Base-by-base conservation (phyloP, 257 asterid genomes). In the Gentiana dahurica region DNA sequence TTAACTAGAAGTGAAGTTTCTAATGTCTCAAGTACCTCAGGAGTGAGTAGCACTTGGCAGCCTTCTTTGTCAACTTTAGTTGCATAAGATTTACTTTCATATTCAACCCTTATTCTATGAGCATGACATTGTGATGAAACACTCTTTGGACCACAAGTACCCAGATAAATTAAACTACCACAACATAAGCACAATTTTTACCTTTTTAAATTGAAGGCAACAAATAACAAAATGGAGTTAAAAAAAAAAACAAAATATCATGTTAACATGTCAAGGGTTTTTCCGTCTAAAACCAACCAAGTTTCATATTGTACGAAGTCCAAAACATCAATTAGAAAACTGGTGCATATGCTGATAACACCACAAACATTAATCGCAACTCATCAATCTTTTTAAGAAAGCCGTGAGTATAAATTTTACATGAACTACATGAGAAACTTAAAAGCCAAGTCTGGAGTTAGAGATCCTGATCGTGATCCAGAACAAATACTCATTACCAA, bases 41-140 rank as follows among this genome's bases (percentile, higher is more conserved):
- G 94, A 8, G 96, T 91, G 58, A 91, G 83, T 64, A 79, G 77
- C 61, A 91, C 92, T n/a, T 92, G 82, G 8, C 79, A 74, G 33
- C 92, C 85, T 53, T 75, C 92, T 66, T 83, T 81, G 69, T 76
- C 81, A 1, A 96, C 89, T 71, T 68, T 72, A 60, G 72, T 39
- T 56, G 98, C 98, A 68, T 91, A 86, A 60, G 87, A 91, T 70
- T 71, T 81, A 55, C 63, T 62, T 54, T 72, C 89, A 34, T 71
- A 51, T 64, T 87, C 92, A 51, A 76, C 74, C 80, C 89, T 76
- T 72, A 76, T 68, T 72, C 81, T 79, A 70, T 82, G 81, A 58
- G 98, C 98, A 55, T 94, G 73, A 96, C 98, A 91, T 61, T 65
- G 73, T 60, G 98, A 87, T 63, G 95, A 67, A 60, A 76, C 84